These are phyloP conservation scores for Avena sativa DNA, from an alignment of 176 grass and related monocot species.

Conservation along the genomic window DNA sequence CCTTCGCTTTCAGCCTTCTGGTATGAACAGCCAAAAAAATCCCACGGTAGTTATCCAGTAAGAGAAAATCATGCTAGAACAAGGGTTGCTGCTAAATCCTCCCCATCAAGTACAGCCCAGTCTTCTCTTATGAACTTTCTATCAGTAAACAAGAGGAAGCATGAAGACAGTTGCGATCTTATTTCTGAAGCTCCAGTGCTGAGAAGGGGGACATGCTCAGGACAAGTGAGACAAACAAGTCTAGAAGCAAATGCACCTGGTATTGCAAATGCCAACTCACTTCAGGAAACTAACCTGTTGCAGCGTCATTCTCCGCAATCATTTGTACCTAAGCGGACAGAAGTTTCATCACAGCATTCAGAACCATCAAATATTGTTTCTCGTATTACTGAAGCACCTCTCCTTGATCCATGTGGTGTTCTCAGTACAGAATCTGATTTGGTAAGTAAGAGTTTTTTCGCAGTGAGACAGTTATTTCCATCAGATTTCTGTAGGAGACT, in stretches of 20 bases:
- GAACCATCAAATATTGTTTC: conserved; percentile 32
- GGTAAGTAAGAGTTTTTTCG: conserved; percentile 54
- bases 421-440: conserved; percentile 38
- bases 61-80: conserved; percentile 36
- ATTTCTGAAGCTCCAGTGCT: conserved; percentile 88
- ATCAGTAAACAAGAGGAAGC: conserved; percentile 81
- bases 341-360: conserved; percentile 42
- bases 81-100: conserved; percentile 43
- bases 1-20: conserved; percentile 47
- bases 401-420: conserved; percentile 41
- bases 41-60: conserved; percentile 12
- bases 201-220: conserved; percentile 58
- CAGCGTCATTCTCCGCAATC: conserved; percentile 5
- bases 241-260: conserved; percentile 38
- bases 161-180: conserved; percentile 58
- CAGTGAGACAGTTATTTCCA: conserved; percentile 34
- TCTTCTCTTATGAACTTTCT: conserved; percentile 83
- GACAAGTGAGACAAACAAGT: conserved; percentile 50
- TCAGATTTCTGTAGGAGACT: conserved; percentile 40
- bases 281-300: conserved; percentile 41
- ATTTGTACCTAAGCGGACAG: conserved; percentile 45
- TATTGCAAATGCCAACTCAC: conserved; percentile 42
- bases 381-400: conserved; percentile 39
- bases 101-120: conserved; percentile 60
- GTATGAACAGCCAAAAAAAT: conserved; percentile 57